phyloP scores from a whole-genome alignment of 306 rosid species.

The Erythrophleum fordii region DNA sequence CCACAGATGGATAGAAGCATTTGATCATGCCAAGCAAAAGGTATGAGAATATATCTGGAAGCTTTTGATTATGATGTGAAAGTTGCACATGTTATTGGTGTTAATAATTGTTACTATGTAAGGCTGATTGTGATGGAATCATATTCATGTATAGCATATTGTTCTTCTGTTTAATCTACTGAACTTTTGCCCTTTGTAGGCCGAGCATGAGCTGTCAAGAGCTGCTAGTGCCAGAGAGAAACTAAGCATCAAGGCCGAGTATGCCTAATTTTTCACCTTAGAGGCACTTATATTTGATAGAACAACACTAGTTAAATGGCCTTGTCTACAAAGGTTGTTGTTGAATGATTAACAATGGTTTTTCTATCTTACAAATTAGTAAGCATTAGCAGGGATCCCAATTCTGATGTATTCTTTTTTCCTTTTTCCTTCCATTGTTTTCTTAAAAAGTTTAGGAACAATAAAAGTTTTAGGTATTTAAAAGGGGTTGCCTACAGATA shows the following conservation, averaged over 20 bases:
- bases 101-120: conserved; percentile 16
- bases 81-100: conserved; percentile 21
- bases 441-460: conserved; percentile 4
- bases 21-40: conserved; percentile 92
- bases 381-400: not conserved
- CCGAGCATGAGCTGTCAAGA: conserved; percentile 70
- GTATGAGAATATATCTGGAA: conserved; percentile 48
- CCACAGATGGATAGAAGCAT: conserved; percentile 87
- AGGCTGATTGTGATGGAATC: conserved; percentile 16
- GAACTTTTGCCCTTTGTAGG: conserved; percentile 55
- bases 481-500: no score
- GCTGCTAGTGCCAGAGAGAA: conserved; percentile 59
- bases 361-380: not conserved
- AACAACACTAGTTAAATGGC: conserved; percentile 23
- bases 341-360: conserved; percentile 5
- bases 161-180: conserved; percentile 33
- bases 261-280: conserved; percentile 42
- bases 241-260: conserved; percentile 77
- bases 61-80: conserved; percentile 1
- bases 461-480: conserved; percentile 16
- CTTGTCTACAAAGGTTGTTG: not conserved
- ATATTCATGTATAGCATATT: conserved; percentile 2
- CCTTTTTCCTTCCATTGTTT: not conserved
- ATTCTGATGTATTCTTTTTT: conserved; percentile 16
- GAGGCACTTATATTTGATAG: conserved; percentile 7